These are phyloP conservation scores for Diplodia corticola DNA, from an alignment of 2,329 filamentous ascomycete species.

Conservation along the genomic window DNA sequence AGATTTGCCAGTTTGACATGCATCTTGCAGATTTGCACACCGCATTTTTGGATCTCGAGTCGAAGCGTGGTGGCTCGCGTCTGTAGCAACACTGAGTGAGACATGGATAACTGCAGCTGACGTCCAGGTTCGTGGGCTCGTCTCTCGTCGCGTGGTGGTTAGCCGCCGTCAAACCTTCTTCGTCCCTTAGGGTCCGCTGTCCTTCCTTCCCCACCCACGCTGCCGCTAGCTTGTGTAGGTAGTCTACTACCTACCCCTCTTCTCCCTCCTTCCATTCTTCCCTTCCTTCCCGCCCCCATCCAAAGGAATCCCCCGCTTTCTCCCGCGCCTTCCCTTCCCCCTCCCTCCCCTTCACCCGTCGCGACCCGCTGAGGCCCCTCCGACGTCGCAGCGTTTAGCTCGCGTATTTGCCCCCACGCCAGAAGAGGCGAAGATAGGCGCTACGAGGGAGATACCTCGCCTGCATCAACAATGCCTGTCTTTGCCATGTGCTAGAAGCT, in stretches of 20 bases:
- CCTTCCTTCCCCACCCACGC: neutral
- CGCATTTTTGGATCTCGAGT: neutral
- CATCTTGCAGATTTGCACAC: neutral
- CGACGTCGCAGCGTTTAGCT: neutral
- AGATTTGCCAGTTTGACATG: too few relatives aligned
- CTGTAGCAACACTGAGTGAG: neutral
- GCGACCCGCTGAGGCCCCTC: neutral
- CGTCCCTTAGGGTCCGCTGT: neutral
- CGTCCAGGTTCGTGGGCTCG: neutral
- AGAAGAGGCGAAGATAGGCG: neutral
- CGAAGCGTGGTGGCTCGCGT: neutral
- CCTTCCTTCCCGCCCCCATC: neutral
- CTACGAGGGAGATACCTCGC: neutral
- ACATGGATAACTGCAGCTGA: neutral
- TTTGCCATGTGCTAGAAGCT: neutral
- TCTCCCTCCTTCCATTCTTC: neutral
- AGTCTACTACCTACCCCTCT: neutral
- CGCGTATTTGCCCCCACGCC: neutral
- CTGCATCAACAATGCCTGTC: neutral
- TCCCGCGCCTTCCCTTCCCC: too few relatives aligned
- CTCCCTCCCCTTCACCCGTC: neutral
- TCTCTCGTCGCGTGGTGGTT: neutral
- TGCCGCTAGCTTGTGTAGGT: neutral
- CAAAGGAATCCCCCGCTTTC: neutral
- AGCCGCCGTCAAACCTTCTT: neutral